These are phyloP conservation scores for Cystofilobasidium ferigula DNA, from an alignment of 768 basidiomycete genomes.

Conservation along the genomic window DNA sequence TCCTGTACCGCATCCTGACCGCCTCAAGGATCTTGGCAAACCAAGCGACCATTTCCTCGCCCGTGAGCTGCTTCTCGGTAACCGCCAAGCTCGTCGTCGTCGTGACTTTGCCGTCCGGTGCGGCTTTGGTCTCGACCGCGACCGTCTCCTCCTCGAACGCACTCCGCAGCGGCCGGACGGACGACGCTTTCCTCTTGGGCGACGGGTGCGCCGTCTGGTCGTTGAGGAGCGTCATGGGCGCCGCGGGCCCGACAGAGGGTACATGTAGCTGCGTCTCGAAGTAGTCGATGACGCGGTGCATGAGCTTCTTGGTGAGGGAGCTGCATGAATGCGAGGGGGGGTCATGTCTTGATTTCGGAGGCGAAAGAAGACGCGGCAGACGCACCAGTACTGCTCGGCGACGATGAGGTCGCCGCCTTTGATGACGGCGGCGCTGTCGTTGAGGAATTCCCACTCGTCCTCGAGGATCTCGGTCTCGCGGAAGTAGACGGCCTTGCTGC, in stretches of 20 bases:
- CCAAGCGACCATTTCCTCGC: conserved; percentile 75
- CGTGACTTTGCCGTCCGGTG: conserved; percentile 17
- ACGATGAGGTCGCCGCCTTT: conserved; percentile 78
- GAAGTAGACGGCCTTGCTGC: conserved; percentile 82
- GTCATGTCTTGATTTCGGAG: not conserved
- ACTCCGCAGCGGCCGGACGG: conserved; percentile 10
- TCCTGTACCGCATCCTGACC: conserved; percentile 80
- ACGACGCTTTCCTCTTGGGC: not conserved
- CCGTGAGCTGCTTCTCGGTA: conserved; percentile 47
- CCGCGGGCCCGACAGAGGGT: conserved; percentile 26
- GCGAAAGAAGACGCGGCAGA: not conserved
- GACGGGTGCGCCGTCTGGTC: no score
- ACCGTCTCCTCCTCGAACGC: conserved; percentile 22
- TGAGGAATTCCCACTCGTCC: conserved; percentile 88
- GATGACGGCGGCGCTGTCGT: conserved; percentile 78
- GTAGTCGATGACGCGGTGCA: conserved; percentile 83
- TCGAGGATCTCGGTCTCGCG: conserved; percentile 98
- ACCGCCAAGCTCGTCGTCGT: conserved; percentile 9
- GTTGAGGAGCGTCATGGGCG: conserved; percentile 2
- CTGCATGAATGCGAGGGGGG: no score
- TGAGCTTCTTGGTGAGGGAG: conserved; percentile 79
- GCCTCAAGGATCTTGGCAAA: conserved; percentile 87
- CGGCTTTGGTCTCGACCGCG: conserved; percentile 27
- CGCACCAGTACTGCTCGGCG: conserved; percentile 89
- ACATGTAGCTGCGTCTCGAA: conserved; percentile 83